These are phyloP conservation scores for Rosa lucieae DNA, from an alignment of 306 rosid genomes.

Conservation along the genomic window DNA sequence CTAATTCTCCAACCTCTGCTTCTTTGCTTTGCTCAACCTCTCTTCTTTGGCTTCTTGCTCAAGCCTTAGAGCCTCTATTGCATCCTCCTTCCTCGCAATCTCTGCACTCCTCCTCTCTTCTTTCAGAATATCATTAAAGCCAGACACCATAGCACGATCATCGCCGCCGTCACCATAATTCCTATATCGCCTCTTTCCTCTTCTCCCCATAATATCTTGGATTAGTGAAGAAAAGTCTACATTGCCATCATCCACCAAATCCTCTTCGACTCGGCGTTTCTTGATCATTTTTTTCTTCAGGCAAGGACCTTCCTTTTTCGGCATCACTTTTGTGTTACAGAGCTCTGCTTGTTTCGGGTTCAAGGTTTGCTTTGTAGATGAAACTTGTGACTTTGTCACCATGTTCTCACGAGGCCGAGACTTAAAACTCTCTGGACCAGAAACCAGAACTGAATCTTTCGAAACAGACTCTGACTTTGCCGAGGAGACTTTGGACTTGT, in stretches of 20 bases:
- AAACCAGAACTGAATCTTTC: not conserved
- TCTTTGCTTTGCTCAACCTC: slow-evolving; percentile 7
- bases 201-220: not conserved
- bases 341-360: not conserved
- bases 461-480: not conserved
- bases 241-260: not conserved
- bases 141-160: not conserved
- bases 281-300: not conserved
- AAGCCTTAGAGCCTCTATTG: not conserved
- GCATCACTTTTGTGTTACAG: not conserved
- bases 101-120: slow-evolving; percentile 12
- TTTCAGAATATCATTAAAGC: not conserved
- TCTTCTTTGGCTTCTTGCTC: not conserved
- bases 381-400: not conserved
- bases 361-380: not conserved
- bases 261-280: not conserved
- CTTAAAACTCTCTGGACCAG: not conserved
- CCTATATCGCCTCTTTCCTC: not conserved
- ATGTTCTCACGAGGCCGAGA: not conserved
- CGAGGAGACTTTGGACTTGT: not conserved
- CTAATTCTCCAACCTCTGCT: slow-evolving; percentile 7
- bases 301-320: not conserved
- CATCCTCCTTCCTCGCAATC: slow-evolving; percentile 1
- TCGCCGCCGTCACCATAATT: not conserved
- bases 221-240: not conserved